Base-by-base conservation (phyloP, 306 rosid species). In the Lathyrus oleraceus region DNA sequence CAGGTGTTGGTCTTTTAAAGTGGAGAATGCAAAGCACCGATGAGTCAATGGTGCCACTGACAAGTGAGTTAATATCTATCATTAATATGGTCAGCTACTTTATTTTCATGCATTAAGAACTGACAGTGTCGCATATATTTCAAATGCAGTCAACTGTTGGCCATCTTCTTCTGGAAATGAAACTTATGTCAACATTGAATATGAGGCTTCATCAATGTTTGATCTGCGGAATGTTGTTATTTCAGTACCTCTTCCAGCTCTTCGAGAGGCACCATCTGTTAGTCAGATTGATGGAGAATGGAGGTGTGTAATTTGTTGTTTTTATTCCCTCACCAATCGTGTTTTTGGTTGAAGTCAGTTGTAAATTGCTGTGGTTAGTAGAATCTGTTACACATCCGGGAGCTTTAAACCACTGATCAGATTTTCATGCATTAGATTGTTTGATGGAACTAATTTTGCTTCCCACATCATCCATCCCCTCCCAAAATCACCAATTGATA, bases 1-100 rank as follows among this genome's bases (percentile, higher is more conserved):
- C 77, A 38, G 96, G 98, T 78, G 92, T 86, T 82, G 90, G 90
- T 67, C 87, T 88, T 27, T 72, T 93, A 79, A 88, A 83, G 74
- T 93, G 96, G 98, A 87, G 98, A 82, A 88, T 90, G 94, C 91
- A 89, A 79, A 90, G 87, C 87, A 67, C 83, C 39, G 96, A 90
- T 9, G 96, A 93, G 83, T 85, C 89, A 52, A 71, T 87, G 81
- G 97, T 92, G 67, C 94, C 97, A 16, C 74, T 87, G 64, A 81
- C 87, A 82, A 87, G 94, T 86, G 79, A 42, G 97, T 81, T 85
- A 32, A 59, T 70, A 40, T 27, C 51, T 65, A 35, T 51, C 23
- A 10, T 23, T 11, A 8, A 51, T 45, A 16, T 56, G 8, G 23
- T 44, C 12, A n/a, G n/a, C n/a, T n/a, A n/a, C n/a, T n/a, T n/a